Conservation (phyloP, 306 rosid genomes). For the Echinosophora koreensis region DNA sequence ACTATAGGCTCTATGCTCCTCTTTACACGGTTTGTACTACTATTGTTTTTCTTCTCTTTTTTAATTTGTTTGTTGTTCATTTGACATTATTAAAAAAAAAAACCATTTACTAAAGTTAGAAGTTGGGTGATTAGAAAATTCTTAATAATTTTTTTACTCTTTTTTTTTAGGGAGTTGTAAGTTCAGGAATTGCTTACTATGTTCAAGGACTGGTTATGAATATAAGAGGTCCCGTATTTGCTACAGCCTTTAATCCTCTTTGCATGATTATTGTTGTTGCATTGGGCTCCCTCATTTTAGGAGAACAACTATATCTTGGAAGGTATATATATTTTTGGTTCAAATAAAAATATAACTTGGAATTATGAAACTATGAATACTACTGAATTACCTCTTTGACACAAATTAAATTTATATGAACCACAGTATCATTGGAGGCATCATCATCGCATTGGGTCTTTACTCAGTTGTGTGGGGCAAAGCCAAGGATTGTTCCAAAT, state of each 20-base stretch:
- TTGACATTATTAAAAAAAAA: too few species aligned
- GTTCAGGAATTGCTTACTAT: slow-evolving; percentile 70
- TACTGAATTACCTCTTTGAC: slow-evolving; percentile 14
- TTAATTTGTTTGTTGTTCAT: too few species aligned
- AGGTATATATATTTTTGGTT: slow-evolving; percentile 48
- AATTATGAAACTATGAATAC: too few species aligned
- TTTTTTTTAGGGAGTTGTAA: slow-evolving; percentile 58
- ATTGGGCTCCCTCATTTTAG: slow-evolving; percentile 58
- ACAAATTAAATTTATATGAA: background rate
- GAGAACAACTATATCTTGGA: slow-evolving; percentile 69
- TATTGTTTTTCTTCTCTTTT: too few species aligned
- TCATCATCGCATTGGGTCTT: slow-evolving; percentile 69
- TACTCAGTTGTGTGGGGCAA: slow-evolving; percentile 86
- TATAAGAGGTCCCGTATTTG: slow-evolving; percentile 70
- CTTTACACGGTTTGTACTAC: slow-evolving; percentile 60
- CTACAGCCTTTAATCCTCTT: slow-evolving; percentile 77
- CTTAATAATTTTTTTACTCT: background rate
- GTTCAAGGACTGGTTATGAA: slow-evolving; percentile 72
- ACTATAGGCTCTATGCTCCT: slow-evolving; percentile 68
- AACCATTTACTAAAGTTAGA: too few species aligned
- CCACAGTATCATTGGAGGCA: slow-evolving; percentile 63
- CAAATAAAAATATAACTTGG: too few species aligned
- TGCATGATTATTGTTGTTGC: slow-evolving; percentile 70
- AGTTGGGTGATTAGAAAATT: too few species aligned
- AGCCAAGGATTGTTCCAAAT: slow-evolving; percentile 62